Percentiles rank a stretch among this genome's conserved stretches.
Evolutionary conservation across 441 rosid species (phyloP).

Genomic region (Populus hybrid): DNA sequence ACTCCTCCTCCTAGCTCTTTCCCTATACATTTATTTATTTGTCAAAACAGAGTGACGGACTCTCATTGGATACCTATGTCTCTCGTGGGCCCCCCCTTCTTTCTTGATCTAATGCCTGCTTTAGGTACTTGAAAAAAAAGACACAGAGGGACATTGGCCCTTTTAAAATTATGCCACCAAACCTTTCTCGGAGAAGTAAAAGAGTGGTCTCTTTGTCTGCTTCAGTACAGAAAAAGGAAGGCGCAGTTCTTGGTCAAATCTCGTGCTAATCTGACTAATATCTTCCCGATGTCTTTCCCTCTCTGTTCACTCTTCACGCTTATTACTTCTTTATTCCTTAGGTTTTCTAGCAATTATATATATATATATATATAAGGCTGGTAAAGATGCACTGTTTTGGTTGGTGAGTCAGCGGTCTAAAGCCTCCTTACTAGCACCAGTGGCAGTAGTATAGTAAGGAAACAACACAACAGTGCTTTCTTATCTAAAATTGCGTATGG

Average conservation of each 20-base stretch:
- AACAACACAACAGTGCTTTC: slow-evolving; percentile 14
- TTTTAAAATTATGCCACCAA: neutral
- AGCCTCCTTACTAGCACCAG: neutral
- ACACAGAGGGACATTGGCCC: slow-evolving; percentile 20
- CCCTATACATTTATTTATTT: neutral
- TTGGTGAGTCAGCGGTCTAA: slow-evolving; percentile 28
- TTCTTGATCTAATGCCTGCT: neutral
- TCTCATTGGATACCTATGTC: slow-evolving; percentile 39
- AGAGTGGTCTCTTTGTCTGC: slow-evolving; percentile 48
- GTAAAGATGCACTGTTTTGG: neutral
- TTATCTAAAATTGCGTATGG: slow-evolving; percentile 26
- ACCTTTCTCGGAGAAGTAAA: slow-evolving; percentile 43
- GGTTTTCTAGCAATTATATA: too few species aligned
- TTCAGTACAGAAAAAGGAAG: neutral
- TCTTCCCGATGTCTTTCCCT: slow-evolving; percentile 4
- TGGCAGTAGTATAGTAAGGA: too few species aligned
- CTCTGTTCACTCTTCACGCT: slow-evolving; percentile 31
- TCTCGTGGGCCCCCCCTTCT: neutral
- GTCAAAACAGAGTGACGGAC: neutral
- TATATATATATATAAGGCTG: neutral
- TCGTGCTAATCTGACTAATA: slow-evolving; percentile 18
- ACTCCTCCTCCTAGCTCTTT: neutral
- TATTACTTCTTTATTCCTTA: too few species aligned
- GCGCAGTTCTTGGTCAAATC: slow-evolving; percentile 27
- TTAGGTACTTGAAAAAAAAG: slow-evolving; percentile 22